Evolutionary conservation across 179 eudicot genomes (phyloP).

Genomic region (Drosera spatulata): DNA sequence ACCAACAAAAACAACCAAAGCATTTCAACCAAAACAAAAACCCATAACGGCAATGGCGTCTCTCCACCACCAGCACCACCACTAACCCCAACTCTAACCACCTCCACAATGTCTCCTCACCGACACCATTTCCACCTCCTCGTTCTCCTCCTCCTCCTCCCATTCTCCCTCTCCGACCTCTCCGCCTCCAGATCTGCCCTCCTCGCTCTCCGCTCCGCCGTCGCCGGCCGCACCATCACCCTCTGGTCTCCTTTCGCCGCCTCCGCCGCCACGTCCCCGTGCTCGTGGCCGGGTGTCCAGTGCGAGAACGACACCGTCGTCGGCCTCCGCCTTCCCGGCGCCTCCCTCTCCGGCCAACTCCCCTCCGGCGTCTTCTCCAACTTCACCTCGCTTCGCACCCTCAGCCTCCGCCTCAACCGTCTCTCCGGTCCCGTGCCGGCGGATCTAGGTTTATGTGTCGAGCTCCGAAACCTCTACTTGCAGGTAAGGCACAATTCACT

Average conservation of each 20-base stretch:
- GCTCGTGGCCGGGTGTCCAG: constrained; percentile 27
- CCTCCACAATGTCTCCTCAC: not conserved
- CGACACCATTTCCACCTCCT: not conserved
- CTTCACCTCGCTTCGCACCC: constrained; percentile 31
- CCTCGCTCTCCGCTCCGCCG: constrained; percentile 26
- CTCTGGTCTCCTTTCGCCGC: constrained; percentile 25
- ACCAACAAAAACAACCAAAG: too few relatives aligned
- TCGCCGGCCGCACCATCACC: constrained; percentile 28
- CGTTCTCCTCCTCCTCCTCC: not conserved
- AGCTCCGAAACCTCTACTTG: constrained; percentile 47
- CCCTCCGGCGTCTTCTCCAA: constrained; percentile 41
- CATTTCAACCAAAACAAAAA: too few relatives aligned
- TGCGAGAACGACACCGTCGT: constrained; percentile 34
- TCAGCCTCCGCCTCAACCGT: constrained; percentile 54
- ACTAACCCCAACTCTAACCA: not conserved
- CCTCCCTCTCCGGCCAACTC: constrained; percentile 48
- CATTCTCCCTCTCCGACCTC: too few relatives aligned
- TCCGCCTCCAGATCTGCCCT: constrained; percentile 1
- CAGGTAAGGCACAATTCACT: constrained; percentile 12
- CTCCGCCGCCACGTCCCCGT: constrained; percentile 10
- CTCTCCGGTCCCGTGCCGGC: constrained; percentile 39
- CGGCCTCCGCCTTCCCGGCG: constrained; percentile 61
- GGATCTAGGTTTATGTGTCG: constrained; percentile 23
- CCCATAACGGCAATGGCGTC: not conserved
- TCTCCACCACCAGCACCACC: constrained; percentile 2